A percentile compares a stretch with the other conserved stretches of the same genome.
Conservation (phyloP, 1,284 basidiomycete genomes). For the Mycena citricolor region DNA sequence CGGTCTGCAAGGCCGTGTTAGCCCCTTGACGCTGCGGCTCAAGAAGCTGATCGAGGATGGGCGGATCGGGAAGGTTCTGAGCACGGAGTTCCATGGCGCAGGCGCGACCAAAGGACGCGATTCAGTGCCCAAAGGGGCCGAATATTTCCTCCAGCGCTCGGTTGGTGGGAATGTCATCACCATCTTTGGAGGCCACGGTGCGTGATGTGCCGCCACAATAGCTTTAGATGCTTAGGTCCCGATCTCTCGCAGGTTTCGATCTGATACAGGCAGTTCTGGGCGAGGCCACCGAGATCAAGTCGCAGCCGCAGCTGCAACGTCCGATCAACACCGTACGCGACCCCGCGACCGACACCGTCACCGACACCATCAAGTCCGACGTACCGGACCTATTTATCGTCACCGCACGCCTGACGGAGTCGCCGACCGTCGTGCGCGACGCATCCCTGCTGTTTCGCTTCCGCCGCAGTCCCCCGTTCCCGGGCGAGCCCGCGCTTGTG, state of each 20-base stretch:
- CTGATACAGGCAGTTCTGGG: constrained; percentile 10
- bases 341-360: constrained; percentile 3
- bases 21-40: not conserved
- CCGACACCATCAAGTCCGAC: constrained; percentile 5
- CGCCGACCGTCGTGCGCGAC: constrained; percentile 2
- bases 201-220: too few species aligned
- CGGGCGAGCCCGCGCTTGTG: constrained; percentile 6
- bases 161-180: constrained; percentile 14
- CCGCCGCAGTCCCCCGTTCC: constrained; percentile 2
- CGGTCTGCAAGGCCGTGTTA: constrained; percentile 10
- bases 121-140: not conserved
- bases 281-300: constrained; percentile 1
- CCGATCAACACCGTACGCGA: constrained; percentile 4
- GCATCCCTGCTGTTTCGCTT: constrained; percentile 10
- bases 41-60: constrained; percentile 5
- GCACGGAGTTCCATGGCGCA: constrained; percentile 3
- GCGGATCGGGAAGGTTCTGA: constrained; percentile 11
- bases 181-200: constrained; percentile 14
- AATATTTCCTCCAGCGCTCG: constrained; percentile 9
- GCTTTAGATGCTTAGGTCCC: too few species aligned
- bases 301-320: constrained; percentile 9
- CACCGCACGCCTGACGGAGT: constrained; percentile 1
- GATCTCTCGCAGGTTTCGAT: constrained; percentile 9
- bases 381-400: constrained; percentile 13
- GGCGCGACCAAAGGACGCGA: constrained; percentile 5